Evolutionary conservation across 2,329 filamentous ascomycete species (phyloP), one percentile per base, ranked within the genome.

Genomic region (Ceratocystis alfenasii): DNA sequence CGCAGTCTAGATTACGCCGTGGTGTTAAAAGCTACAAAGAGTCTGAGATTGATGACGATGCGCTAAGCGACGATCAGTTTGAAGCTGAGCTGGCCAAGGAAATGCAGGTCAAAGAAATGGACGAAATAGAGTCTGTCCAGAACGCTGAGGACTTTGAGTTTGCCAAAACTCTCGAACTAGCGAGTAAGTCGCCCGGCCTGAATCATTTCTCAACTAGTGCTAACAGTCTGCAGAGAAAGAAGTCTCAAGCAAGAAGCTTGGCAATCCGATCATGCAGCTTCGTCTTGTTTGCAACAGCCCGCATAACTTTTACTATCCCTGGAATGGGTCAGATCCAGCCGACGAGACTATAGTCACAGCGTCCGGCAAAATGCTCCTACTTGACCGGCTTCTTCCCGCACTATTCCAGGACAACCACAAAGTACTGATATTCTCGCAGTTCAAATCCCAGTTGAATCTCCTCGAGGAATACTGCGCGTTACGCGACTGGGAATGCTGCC

Each of bases 281-380:
- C 88, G 94, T 0, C 82, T 96, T 0, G 90, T 90, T 10, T 97
- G 94, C 75, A 96, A 99, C 74, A 90, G 86, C 0, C 94, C 94
- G 0, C 92, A 96, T 75, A 95, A 96, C 73, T 97, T 99, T 74
- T 97, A 95, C 76, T 95, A 91, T 73, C 93, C 94, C 0, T 97
- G 93, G 83, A 78, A 79, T 5, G 80, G 83, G 17, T 81, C 82
- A 5, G 74, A 81, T 0, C 78, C 82, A 0, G 78, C 90, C 0
- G 91, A 97, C 71, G 88, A 95, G 72, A 87, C 83, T 0, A 83
- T 99, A 5, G 83, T 99, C 44, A 93, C 88, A 0, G 85, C 89
- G 0, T 96, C 91, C 0, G 94, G 94, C 15, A 99, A 99, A 74
- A 96, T 99, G 90, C 83, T 96, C 1, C 82, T 99, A 0, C 83